Conservation (phyloP, 305 asterid species). For the Fraxinus ornus region DNA sequence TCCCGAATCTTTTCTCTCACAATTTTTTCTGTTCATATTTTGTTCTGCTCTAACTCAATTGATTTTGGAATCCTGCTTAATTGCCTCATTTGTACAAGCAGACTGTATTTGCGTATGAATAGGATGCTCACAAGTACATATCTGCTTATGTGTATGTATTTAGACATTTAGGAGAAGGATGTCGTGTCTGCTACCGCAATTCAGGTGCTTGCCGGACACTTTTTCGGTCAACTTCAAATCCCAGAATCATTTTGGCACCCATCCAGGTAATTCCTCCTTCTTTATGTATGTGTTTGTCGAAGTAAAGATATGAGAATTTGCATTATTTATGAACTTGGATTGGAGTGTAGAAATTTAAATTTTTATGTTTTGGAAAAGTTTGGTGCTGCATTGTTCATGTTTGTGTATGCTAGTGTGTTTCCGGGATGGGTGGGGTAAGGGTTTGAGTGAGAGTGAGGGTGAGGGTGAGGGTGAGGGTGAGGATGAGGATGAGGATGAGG, state of each 20-base stretch:
- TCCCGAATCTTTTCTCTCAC: not conserved
- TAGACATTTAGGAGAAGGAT: conserved; percentile 46
- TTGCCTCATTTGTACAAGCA: conserved; percentile 13
- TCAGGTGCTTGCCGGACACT: conserved; percentile 87
- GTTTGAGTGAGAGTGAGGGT: not conserved
- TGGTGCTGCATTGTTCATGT: conserved; percentile 21
- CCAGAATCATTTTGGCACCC: conserved; percentile 42
- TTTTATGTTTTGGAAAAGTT: conserved; percentile 20
- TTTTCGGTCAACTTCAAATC: conserved; percentile 63
- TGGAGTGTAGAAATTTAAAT: not conserved
- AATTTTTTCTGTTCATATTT: conserved; percentile 5
- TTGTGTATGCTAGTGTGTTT: not conserved
- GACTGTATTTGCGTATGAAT: conserved; percentile 7
- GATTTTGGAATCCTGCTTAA: conserved; percentile 14
- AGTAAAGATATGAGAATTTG: not conserved
- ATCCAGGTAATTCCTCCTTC: conserved; percentile 42
- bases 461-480: not conserved
- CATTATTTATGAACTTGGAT: not conserved
- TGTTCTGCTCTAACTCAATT: not conserved
- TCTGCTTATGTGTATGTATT: conserved; percentile 23
- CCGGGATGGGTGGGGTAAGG: not conserved
- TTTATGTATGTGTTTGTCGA: not conserved
- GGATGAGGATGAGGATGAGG: not conserved
- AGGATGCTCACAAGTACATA: conserved; percentile 25
- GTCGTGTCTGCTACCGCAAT: conserved; percentile 93